phyloP scores from a whole-genome alignment of 805 yeast genomes.

The Jamesozyma hellenica region DNA sequence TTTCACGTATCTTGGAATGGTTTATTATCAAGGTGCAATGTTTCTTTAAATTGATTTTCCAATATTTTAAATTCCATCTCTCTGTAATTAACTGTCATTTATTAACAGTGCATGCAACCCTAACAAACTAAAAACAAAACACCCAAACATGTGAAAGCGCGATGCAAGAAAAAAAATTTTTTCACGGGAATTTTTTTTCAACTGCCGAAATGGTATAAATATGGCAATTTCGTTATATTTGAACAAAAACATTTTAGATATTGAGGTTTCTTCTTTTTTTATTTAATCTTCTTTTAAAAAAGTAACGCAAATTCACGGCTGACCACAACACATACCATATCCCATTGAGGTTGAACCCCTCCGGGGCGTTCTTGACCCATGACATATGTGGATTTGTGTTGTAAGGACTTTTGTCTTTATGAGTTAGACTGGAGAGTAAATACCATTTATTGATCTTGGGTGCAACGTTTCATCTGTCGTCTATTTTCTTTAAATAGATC shows the following conservation, averaged over 20 bases:
- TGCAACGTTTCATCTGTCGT: slow-evolving; percentile 55
- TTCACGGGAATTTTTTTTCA: no score
- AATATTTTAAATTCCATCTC: neutral
- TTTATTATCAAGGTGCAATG: no score
- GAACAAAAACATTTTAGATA: no score
- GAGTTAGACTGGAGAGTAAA: slow-evolving; percentile 53
- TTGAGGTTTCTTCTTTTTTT: no score
- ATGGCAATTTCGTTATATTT: neutral
- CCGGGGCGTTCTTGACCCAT: slow-evolving; percentile 58
- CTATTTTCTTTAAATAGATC: slow-evolving; percentile 33
- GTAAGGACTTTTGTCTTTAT: slow-evolving; percentile 12
- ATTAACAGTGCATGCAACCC: no score
- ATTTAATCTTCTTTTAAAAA: slow-evolving; percentile 13
- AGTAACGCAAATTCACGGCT: slow-evolving; percentile 59
- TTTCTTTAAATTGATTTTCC: neutral
- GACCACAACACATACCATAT: slow-evolving; percentile 49
- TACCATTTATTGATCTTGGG: slow-evolving; percentile 51
- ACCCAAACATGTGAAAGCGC: slow-evolving; percentile 1
- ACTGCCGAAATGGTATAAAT: neutral
- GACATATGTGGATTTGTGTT: slow-evolving; percentile 49
- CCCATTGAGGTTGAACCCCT: slow-evolving; percentile 61
- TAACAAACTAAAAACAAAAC: neutral
- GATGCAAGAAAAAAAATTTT: no score
- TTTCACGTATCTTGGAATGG: no score
- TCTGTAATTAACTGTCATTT: neutral